Base-by-base conservation (phyloP, 257 asterid genomes). In the Petrea volubilis region DNA sequence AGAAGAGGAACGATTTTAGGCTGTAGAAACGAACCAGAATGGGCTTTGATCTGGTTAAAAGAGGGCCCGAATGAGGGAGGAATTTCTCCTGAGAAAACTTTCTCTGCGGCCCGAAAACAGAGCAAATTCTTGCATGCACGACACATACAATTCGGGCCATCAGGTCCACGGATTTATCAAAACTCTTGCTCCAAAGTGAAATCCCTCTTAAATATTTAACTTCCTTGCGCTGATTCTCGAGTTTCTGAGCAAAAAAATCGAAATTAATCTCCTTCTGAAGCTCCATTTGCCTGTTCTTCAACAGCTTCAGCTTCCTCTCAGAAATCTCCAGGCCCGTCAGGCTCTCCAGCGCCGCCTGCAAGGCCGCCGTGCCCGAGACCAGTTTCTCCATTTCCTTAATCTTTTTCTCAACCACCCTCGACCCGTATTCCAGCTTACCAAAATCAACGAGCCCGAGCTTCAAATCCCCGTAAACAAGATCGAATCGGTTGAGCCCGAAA, bases 181-280 rank as follows among this genome's bases (percentile, higher is more conserved):
- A 90, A 8, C 91, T 74, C 72, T 81, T 78, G 28, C 60, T 57
- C 97, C 98, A 92, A 4, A 92, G 75, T 0, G 97, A 92, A 31
- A 70, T 70, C n/a, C 79, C 97, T 27, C 81, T 72, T 0, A 82
- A 80, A 68, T 70, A 78, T 0, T 74, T 83, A 27, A 87, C 96
- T 56, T 85, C 83, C 36, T 77, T 84, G 6, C 97, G 77, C 64
- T 88, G 98, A 17, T 78, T 52, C 14, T 84, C 95, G 7, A 92
- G 49, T 62, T 82, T 90, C 56, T 67, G 82, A 25, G 38, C 8
- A 17, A 85, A 86, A 36, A 41, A 53, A 17, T 74, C 85, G 40
- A 72, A 17, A 52, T 90, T 78, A 7, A 38, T 38, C 27, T 81
- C 71, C 41, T 72, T 81, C 63, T 70, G 70, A 40, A 65, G 5